Base-by-base conservation (phyloP, 176 grass and related monocot genomes). In the Guadua angustifolia region DNA sequence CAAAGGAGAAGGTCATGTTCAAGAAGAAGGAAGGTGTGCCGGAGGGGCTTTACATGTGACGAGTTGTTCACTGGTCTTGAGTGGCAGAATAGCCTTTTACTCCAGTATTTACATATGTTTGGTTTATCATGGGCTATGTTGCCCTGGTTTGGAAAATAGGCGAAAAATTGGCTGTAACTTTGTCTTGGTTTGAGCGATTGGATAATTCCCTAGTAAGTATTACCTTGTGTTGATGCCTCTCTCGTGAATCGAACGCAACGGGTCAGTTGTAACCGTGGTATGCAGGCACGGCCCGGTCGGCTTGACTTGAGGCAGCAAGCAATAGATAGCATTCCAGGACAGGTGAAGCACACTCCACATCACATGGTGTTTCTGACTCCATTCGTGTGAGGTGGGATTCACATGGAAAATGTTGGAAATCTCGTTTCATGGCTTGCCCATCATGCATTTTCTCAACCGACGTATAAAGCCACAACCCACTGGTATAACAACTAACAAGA, bases 11-110 rank as follows among this genome's bases (percentile, higher is more conserved):
- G 78, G 95, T 98, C 32, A 98, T 98, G 95, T 98, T 95, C 84
- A 99, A 99, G 87, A 99, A 99, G 91, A 95, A 96, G 91, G 97
- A 99, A 96, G 97, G 97, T 39, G 95, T 92, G 22, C 95, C 95
- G 4, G 95, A 98, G 80, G 95, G 95, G 39, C 95, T 98, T 66
- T 93, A 98, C 87, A 95, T 98, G 95, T 93, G 80, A 90, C 79
- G 74, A 89, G 29, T 29, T 81, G 63, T 19, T 4, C 51, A 7
- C 82, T 57, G 29, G 29, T 62, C 68, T 57, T 22, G 8, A 50
- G 43, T 71, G 57, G 4, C 67, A 49, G 59, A 53, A 33, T 22
- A 60, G 42, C 22, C 9, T 56, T 65, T 46, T 49, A 36, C 35
- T 36, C 35, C 35, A 66, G 64, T 60, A 44, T 22, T 19, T 26